Conservation (phyloP, 441 rosid genomes). For the Gossypium aridum region DNA sequence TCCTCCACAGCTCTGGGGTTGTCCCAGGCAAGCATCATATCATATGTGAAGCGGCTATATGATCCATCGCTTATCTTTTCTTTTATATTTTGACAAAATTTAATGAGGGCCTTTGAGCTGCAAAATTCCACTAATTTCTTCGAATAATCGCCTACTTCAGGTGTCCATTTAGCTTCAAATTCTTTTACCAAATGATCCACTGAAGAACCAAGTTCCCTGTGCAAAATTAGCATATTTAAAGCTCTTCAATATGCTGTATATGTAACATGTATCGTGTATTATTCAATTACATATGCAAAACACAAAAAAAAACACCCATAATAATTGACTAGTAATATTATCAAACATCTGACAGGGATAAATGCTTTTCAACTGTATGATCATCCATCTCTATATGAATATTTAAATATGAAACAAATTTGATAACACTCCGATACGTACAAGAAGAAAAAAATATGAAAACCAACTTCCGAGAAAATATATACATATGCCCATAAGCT, state of each 20-base stretch:
- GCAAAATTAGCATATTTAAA: background rate
- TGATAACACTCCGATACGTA: too few species aligned
- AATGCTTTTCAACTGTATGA: background rate
- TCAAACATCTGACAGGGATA: background rate
- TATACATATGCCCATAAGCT: too few species aligned
- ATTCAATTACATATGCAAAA: background rate
- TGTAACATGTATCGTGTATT: background rate
- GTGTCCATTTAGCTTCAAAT: constrained; percentile 55
- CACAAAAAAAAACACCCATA: background rate
- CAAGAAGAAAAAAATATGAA: background rate
- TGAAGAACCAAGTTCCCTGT: constrained; percentile 46
- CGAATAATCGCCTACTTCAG: constrained; percentile 41
- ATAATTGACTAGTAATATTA: background rate
- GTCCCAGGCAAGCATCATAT: constrained; percentile 94
- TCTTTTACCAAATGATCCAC: constrained; percentile 41
- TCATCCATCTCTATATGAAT: background rate
- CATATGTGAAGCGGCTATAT: constrained; percentile 60
- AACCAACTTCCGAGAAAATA: background rate
- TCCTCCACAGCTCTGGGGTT: constrained; percentile 46
- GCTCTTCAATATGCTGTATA: background rate
- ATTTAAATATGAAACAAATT: too few species aligned
- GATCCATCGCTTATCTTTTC: constrained; percentile 64
- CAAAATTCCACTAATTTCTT: constrained; percentile 74
- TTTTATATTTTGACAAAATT: constrained; percentile 40
- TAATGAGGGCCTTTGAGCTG: constrained; percentile 38